Conservation (phyloP, 2,329 filamentous ascomycete species). For the Akanthomyces lecanii region DNA sequence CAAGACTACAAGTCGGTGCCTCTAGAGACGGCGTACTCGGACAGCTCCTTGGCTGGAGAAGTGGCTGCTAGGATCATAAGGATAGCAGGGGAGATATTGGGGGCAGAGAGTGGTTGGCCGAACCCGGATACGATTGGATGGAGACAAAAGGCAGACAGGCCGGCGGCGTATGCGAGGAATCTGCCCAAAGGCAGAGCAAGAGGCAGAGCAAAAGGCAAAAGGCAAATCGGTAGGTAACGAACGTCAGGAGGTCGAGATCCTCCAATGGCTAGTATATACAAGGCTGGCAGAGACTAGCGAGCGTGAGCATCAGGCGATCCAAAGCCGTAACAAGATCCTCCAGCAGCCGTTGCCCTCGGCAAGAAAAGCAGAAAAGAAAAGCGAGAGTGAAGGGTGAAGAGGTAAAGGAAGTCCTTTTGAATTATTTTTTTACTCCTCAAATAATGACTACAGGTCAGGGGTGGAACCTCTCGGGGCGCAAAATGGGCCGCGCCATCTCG, state of each 20-base stretch:
- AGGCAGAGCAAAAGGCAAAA: conserved; percentile 12
- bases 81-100: conserved; percentile 25
- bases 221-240: conserved; percentile 15
- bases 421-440: conserved; percentile 22
- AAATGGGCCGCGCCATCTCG: conserved; percentile 17
- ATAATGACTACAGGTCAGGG: conserved; percentile 22
- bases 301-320: conserved; percentile 33
- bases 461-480: conserved; percentile 23
- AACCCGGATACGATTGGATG: conserved; percentile 1
- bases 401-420: conserved; percentile 18
- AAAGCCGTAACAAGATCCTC: conserved; percentile 23
- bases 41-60: conserved; percentile 21
- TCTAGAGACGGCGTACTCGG: conserved; percentile 11
- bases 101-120: not conserved
- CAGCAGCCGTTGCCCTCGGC: conserved; percentile 16
- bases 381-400: conserved; percentile 13
- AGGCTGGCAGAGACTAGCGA: conserved; percentile 39
- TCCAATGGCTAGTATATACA: conserved; percentile 21
- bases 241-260: conserved; percentile 19
- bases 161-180: conserved; percentile 15
- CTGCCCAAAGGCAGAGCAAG: conserved; percentile 19
- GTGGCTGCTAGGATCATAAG: conserved; percentile 26
- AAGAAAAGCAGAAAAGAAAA: conserved; percentile 6
- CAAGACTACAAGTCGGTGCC: conserved; percentile 13
- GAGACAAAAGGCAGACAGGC: not conserved